Percentiles rank a stretch among this genome's conserved stretches.
phyloP scores from a whole-genome alignment of 139 green algal species.

The Haematococcus sp. region DNA sequence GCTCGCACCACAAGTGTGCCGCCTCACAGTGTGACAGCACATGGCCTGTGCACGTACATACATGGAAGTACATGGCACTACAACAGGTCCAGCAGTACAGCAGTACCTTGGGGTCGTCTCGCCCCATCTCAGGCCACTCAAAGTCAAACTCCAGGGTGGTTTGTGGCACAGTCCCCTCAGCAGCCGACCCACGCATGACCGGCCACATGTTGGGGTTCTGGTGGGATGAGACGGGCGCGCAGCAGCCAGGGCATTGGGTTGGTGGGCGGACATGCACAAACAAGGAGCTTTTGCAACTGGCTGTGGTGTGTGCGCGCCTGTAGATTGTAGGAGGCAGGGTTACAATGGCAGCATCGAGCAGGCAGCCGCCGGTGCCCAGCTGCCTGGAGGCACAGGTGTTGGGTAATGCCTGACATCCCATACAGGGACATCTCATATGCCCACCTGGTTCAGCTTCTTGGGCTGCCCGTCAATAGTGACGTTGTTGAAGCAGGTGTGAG shows the following conservation, averaged over 20 bases:
- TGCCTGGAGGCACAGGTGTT: not conserved
- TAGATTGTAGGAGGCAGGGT: not conserved
- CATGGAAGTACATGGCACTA: too few species aligned
- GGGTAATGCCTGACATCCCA: too few species aligned
- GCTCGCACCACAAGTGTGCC: too few species aligned
- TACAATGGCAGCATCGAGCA: not conserved
- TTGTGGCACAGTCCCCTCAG: slow-evolving; percentile 30
- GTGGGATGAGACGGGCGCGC: not conserved
- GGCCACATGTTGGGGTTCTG: slow-evolving; percentile 47
- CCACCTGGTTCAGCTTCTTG: slow-evolving; percentile 42
- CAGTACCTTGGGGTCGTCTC: not conserved
- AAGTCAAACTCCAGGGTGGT: slow-evolving; percentile 57
- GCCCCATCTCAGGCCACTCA: slow-evolving; percentile 32
- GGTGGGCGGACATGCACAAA: not conserved
- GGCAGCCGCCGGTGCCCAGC: not conserved
- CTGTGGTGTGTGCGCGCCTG: not conserved
- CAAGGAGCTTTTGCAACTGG: not conserved
- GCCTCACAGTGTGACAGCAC: too few species aligned
- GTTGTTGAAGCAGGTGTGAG: slow-evolving; percentile 34
- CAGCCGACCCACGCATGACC: slow-evolving; percentile 43
- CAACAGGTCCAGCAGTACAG: not conserved
- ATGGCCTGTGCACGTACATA: too few species aligned
- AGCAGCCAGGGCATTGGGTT: not conserved
- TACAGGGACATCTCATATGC: too few species aligned
- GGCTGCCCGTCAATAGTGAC: slow-evolving; percentile 33